Percentiles rank a stretch among this genome's conserved stretches.
Evolutionary conservation across 2,329 filamentous ascomycete genomes (phyloP).

Genomic region (Fragosphaeria purpurea): DNA sequence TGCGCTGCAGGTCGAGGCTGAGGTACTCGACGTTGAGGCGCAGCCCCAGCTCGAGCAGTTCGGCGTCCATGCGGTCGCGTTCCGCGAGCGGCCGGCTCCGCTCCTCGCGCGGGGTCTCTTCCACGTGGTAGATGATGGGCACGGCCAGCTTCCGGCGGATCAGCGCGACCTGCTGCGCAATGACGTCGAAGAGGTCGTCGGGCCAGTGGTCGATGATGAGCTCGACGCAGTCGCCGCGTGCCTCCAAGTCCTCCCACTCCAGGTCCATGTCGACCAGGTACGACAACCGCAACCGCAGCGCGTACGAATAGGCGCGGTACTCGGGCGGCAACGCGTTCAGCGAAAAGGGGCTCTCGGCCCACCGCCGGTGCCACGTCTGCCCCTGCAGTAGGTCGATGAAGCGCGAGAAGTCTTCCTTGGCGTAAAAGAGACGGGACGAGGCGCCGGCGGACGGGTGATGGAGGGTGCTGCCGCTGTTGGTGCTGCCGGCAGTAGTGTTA

Average conservation of each 20-base stretch:
- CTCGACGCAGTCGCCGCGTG: constrained; percentile 49
- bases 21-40: constrained; percentile 57
- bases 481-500: background rate
- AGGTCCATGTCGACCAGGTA: constrained; percentile 42
- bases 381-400: constrained; percentile 50
- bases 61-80: constrained; percentile 37
- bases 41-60: constrained; percentile 52
- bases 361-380: constrained; percentile 38
- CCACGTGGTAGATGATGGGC: constrained; percentile 48
- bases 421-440: constrained; percentile 47
- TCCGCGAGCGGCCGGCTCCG: constrained; percentile 27
- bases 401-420: constrained; percentile 49
- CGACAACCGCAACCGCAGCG: constrained; percentile 51
- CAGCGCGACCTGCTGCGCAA: constrained; percentile 46
- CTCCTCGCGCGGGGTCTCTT: constrained; percentile 37
- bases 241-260: constrained; percentile 44
- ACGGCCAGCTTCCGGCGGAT: constrained; percentile 45
- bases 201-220: constrained; percentile 50
- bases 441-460: constrained; percentile 25
- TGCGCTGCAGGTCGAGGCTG: constrained; percentile 51
- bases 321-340: constrained; percentile 49
- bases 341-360: constrained; percentile 50
- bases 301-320: constrained; percentile 48
- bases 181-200: constrained; percentile 34
- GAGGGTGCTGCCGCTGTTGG: constrained; percentile 2